phyloP scores from a whole-genome alignment of 805 yeast species.

The Candida krabiensis region DNA sequence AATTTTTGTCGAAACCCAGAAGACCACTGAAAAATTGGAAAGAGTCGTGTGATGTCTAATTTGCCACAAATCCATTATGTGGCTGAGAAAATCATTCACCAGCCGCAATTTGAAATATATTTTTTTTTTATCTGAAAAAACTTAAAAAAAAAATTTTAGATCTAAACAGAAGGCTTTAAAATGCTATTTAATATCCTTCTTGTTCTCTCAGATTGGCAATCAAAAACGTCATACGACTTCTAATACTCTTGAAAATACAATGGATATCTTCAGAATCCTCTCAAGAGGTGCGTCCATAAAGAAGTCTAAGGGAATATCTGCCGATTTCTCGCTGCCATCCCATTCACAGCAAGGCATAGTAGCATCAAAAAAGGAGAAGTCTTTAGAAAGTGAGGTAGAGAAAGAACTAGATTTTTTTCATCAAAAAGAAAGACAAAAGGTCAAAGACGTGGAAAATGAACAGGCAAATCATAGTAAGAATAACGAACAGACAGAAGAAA shows the following conservation, averaged over 20 bases:
- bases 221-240: no score
- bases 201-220: no score
- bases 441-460: slow-evolving; percentile 22
- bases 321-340: slow-evolving; percentile 40
- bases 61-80: no score
- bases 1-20: slow-evolving; percentile 22
- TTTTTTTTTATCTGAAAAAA: no score
- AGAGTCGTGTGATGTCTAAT: slow-evolving; percentile 16
- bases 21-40: slow-evolving; percentile 11
- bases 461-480: slow-evolving; percentile 21
- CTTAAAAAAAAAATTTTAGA: slow-evolving; percentile 2
- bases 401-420: slow-evolving; percentile 84
- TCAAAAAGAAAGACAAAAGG: slow-evolving; percentile 42
- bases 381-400: slow-evolving; percentile 52
- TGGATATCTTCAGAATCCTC: slow-evolving; percentile 89
- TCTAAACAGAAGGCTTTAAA: not conserved
- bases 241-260: no score
- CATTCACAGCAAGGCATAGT: slow-evolving; percentile 17
- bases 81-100: no score
- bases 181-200: no score
- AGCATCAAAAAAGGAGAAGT: slow-evolving; percentile 36
- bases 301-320: slow-evolving; percentile 46
- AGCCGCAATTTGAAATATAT: no score
- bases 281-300: slow-evolving; percentile 83
- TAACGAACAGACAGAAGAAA: slow-evolving; percentile 28